Conservation (phyloP, 169 alveolate species). For the Theileria equi region DNA sequence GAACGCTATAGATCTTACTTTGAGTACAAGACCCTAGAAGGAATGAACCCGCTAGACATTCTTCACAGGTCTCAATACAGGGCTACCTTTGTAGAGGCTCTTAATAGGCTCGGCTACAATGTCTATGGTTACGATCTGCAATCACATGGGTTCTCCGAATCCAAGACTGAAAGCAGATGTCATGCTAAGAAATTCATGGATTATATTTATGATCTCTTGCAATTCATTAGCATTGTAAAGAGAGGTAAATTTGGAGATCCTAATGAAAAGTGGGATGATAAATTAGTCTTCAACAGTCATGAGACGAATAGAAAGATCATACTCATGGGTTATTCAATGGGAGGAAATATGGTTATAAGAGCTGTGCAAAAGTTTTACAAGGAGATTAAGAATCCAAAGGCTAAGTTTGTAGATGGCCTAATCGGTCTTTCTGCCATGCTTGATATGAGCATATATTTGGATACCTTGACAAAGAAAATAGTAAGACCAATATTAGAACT, state of each 20-base stretch:
- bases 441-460: constrained; percentile 7
- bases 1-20: constrained; percentile 2
- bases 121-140: constrained; percentile 71
- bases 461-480: not conserved
- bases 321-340: constrained; percentile 69
- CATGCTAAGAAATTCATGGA: constrained; percentile 38
- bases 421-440: constrained; percentile 69
- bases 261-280: constrained; percentile 8
- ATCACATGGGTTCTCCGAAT: constrained; percentile 69
- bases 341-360: constrained; percentile 63
- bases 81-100: constrained; percentile 58
- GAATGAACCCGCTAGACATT: not conserved
- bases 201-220: constrained; percentile 55
- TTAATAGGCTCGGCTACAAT: constrained; percentile 58
- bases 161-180: constrained; percentile 26
- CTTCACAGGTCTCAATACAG: constrained; percentile 36
- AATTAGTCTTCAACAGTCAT: constrained; percentile 2
- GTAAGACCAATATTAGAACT: not conserved
- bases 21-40: not conserved
- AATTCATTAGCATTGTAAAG: constrained; percentile 58
- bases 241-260: constrained; percentile 31
- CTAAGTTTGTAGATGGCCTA: constrained; percentile 55
- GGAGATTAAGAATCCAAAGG: no score
- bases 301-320: constrained; percentile 32
- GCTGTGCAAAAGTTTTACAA: constrained; percentile 33